Evolutionary conservation across 768 basidiomycete species (phyloP).

Genomic region (Porpolomopsis calyptriformis): DNA sequence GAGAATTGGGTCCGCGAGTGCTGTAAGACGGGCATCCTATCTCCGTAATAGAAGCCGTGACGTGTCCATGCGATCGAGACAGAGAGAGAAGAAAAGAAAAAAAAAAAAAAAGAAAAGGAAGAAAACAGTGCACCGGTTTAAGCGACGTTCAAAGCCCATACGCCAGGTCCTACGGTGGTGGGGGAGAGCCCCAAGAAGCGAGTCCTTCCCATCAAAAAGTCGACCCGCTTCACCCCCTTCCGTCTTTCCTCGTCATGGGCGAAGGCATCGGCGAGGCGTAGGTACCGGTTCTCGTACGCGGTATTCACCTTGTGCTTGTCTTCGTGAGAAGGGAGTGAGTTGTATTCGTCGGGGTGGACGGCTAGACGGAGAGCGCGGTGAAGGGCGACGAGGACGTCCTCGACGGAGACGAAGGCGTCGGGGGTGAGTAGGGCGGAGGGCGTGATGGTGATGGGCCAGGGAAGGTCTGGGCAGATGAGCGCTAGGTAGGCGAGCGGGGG

Average conservation of each 20-base stretch:
- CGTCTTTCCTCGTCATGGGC: conserved; percentile 28
- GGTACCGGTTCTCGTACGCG: conserved; percentile 34
- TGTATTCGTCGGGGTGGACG: conserved; percentile 32
- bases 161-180: conserved; percentile 21
- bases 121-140: not conserved
- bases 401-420: conserved; percentile 12
- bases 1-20: no score
- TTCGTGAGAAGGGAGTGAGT: conserved; percentile 16
- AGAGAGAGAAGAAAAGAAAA: no score
- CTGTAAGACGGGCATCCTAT: no score
- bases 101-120: no score
- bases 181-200: conserved; percentile 22
- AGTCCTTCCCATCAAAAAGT: conserved; percentile 36
- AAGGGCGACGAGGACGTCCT: conserved; percentile 36
- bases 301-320: conserved; percentile 25
- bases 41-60: no score
- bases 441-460: conserved; percentile 4
- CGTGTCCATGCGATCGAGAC: no score
- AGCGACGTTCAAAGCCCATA: conserved; percentile 25
- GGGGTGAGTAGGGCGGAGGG: conserved; percentile 5
- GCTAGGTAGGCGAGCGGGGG: conserved; percentile 24
- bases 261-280: conserved; percentile 20
- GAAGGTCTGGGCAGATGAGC: conserved; percentile 3
- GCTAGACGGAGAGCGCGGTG: conserved; percentile 33
- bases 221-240: conserved; percentile 44